Evolutionary conservation across 495 filamentous ascomycete genomes (phyloP).

Genomic region (Cairneyella variabilis): DNA sequence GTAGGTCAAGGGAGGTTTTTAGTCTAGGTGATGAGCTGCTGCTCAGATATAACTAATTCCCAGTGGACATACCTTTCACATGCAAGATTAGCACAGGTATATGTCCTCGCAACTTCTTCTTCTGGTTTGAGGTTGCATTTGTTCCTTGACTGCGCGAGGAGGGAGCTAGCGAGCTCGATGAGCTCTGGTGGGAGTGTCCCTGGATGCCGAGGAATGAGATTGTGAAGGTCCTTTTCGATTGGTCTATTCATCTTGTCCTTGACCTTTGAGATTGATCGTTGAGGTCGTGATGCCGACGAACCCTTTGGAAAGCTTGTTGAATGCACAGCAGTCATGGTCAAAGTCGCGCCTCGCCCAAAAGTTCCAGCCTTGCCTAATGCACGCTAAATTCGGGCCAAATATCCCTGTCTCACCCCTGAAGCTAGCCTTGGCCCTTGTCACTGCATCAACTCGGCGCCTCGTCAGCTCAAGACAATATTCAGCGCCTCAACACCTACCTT

Average conservation of each 20-base stretch:
- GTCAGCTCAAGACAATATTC: neutral
- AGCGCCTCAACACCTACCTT: neutral
- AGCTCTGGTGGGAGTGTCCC: constrained; percentile 70
- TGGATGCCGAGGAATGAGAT: constrained; percentile 73
- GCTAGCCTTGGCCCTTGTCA: no score
- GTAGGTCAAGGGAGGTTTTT: constrained; percentile 78
- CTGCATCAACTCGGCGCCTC: neutral
- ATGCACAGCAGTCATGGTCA: no score
- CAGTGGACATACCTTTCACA: constrained; percentile 73
- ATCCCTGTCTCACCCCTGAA: no score
- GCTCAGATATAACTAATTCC: neutral
- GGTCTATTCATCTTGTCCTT: constrained; percentile 59
- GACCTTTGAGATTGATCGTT: no score
- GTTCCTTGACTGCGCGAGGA: constrained; percentile 82
- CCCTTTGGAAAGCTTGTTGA: neutral
- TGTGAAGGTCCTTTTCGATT: constrained; percentile 70
- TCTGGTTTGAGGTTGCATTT: constrained; percentile 78
- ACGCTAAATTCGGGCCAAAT: no score
- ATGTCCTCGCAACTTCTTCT: constrained; percentile 82
- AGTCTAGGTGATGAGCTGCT: constrained; percentile 46
- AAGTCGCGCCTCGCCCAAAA: no score
- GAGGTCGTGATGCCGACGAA: no score
- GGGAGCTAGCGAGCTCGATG: constrained; percentile 67
- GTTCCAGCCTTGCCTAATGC: no score
- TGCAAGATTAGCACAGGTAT: constrained; percentile 88